Evolutionary conservation across 2,329 filamentous ascomycete species (phyloP), one percentile per base, ranked within the genome.

Genomic region (Ophiostoma quercus): DNA sequence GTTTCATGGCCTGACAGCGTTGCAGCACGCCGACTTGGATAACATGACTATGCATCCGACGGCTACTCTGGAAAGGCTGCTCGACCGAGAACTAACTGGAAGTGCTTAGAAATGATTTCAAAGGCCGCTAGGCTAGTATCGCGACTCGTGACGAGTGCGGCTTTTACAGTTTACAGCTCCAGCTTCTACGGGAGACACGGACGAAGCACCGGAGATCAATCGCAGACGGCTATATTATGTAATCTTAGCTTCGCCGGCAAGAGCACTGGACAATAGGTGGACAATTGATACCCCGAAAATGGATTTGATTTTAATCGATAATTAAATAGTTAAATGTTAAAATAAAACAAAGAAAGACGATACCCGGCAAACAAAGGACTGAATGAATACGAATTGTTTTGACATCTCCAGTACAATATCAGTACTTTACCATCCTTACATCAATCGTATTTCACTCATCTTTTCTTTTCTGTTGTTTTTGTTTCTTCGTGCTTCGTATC

Each of bases 1-100:
- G 57, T 62, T 62, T 62, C 43, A 25, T 62, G 57, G 57, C 25
- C 57, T 62, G 57, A 62, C 25, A 62, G 32, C n/a, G 57, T 32
- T 62, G 57, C 57, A 62, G 57, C 57, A 32, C 25, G 25, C 57
- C 57, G 22, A 47, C 9, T 32, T 43, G 54, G 43, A 32, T 14
- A 57, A 16, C 16, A 47, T 34, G 51, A 25, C n/a, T 9, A 47
- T 47, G 43, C 6, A 57, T 57, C 51, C 51, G 57, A 62, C 54
- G 54, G 51, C 51, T 25, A 57, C 16, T 8, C 51, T 25, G 11
- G 51, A 57, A 16, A 25, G 9, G 7, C 1, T 29, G 51, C 51
- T 29, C 25, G 3, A 25, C 43, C 19, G 51, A 57, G 9, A 12
- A 25, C 51, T 25, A 12, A 25, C 51, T 57, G 22, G 7, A 57